Percentiles rank a stretch among this genome's conserved stretches.
Evolutionary conservation across 108 stramenopile species (phyloP).

Genomic region (Cafeteria roenbergensis): DNA sequence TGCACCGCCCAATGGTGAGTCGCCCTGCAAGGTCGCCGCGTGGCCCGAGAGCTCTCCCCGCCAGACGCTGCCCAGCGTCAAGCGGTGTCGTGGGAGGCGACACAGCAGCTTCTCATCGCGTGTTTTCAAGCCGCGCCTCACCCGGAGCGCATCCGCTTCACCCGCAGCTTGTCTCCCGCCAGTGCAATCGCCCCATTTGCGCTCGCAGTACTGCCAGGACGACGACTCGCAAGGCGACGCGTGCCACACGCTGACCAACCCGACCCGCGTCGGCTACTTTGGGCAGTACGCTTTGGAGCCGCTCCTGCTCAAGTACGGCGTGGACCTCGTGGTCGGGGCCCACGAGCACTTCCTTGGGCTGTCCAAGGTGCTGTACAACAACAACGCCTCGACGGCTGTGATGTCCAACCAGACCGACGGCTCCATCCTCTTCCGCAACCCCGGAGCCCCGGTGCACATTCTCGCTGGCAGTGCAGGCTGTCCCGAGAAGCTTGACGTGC

Average conservation of each 20-base stretch:
- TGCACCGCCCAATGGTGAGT: constrained; percentile 66
- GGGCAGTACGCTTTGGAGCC: constrained; percentile 63
- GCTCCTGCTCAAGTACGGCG: constrained; percentile 55
- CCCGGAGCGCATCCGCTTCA: too few species aligned
- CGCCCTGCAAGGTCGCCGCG: too few species aligned
- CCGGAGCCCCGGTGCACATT: background rate
- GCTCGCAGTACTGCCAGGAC: too few species aligned
- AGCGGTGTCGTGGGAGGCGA: too few species aligned
- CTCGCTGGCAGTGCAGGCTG: background rate
- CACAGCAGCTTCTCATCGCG: too few species aligned
- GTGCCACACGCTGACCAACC: too few species aligned
- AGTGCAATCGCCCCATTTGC: too few species aligned
- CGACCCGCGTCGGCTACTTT: too few species aligned
- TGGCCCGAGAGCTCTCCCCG: too few species aligned
- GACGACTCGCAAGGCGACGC: constrained; percentile 54
- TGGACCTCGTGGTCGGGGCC: constrained; percentile 68
- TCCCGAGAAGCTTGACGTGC: background rate
- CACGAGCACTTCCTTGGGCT: constrained; percentile 82
- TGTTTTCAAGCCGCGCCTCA: too few species aligned
- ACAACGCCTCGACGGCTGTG: constrained; percentile 39
- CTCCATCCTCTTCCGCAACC: background rate
- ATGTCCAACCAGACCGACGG: constrained; percentile 11
- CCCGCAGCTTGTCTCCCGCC: too few species aligned
- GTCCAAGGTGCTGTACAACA: constrained; percentile 44
- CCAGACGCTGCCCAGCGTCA: too few species aligned